A percentile compares a stretch with the other conserved stretches of the same genome.
Conservation (phyloP, 805 yeast genomes). For the Saccharomyces mikatae region DNA sequence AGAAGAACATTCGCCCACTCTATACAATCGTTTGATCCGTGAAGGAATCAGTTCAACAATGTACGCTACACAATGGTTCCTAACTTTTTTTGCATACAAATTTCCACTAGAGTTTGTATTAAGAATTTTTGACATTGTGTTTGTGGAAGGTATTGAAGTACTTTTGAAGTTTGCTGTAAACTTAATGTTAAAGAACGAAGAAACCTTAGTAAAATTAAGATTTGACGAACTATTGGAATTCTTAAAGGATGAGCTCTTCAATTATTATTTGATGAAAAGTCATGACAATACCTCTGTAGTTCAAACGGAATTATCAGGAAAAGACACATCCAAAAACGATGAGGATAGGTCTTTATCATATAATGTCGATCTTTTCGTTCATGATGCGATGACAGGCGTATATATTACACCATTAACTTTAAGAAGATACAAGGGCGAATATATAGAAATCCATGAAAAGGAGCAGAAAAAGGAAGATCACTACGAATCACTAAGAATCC, state of each 20-base stretch:
- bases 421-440: conserved; percentile 64
- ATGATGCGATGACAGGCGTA: conserved; percentile 62
- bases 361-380: conserved; percentile 64
- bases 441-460: conserved; percentile 56
- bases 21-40: conserved; percentile 67
- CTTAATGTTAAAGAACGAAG: conserved; percentile 62
- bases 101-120: conserved; percentile 85
- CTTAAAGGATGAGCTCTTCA: conserved; percentile 73
- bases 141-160: conserved; percentile 87
- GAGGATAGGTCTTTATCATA: conserved; percentile 28
- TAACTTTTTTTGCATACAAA: conserved; percentile 89
- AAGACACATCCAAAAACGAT: background rate
- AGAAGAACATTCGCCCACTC: conserved; percentile 65
- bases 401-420: conserved; percentile 66
- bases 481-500: conserved; percentile 54
- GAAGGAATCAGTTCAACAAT: conserved; percentile 87
- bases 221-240: conserved; percentile 74
- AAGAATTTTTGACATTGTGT: conserved; percentile 77
- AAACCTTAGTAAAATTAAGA: conserved; percentile 46
- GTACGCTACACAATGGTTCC: conserved; percentile 98
- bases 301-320: conserved; percentile 10
- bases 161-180: conserved; percentile 77
- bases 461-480: conserved; percentile 58
- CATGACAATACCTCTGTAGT: conserved; percentile 12
- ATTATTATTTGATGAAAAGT: conserved; percentile 45